Evolutionary conservation across 2,329 filamentous ascomycete species (phyloP), one percentile per base, ranked within the genome.

Genomic region (Hypoxylon sp.): DNA sequence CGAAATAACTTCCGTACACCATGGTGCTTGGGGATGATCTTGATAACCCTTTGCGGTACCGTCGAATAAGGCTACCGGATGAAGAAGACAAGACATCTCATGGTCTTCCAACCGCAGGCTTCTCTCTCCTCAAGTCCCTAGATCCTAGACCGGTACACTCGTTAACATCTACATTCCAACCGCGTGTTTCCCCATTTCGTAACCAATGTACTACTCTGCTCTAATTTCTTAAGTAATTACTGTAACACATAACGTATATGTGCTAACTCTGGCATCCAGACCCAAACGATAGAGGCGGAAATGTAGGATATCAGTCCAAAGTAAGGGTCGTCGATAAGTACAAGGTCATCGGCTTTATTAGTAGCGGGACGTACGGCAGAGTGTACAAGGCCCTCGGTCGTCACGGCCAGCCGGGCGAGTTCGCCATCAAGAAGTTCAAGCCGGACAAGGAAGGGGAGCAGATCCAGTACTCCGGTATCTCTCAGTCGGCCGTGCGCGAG

Each of bases 341-440:
- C 75, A 91, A 94, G 64, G 94, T 99, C 64, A 88, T 99, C 48
- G 94, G 94, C 31, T 99, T 99, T 78, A 99, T 99, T 65, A 96
- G 91, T 69, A 96, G 91, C 63, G 94, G 94, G 35, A 99, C 94
- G 11, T 99, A 99, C 82, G 94, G 94, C 25, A 88, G 94, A 21
- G 94, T 99, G 5, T 99, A 97, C 82, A 99, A 99, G 70, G 94
- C 94, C 12, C 78, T 91, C 31, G 86, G 90, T 63, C 86, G 87
- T 59, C 81, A 88, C 75, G 83, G 86, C 63, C 77, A 86, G 69
- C 75, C 84, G 41, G 89, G 90, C 57, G 91, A 96, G 67, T 97
- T 96, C 68, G 94, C 94, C 63, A 99, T 99, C 78, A 99, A 99
- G 71, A 99, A 99, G 83, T 96, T 97, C 83, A 97, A 97, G 77